Evolutionary conservation across 2,329 filamentous ascomycete species (phyloP).

Genomic region (Teratosphaeria destructans): DNA sequence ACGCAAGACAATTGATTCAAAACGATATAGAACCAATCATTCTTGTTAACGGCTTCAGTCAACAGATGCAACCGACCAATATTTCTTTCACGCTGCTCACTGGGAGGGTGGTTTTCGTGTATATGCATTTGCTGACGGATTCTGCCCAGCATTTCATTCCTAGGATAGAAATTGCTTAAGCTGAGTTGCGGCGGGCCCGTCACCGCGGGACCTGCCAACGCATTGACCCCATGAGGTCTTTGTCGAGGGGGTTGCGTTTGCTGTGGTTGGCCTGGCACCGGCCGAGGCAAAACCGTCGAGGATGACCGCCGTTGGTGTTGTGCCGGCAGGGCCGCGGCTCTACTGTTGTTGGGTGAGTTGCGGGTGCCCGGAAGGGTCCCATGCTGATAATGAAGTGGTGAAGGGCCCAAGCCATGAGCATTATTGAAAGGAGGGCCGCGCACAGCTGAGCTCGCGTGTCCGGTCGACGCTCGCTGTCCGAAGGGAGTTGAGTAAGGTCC

Average conservation of each 20-base stretch:
- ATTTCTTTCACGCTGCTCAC: constrained; percentile 1
- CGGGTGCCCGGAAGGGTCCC: not conserved
- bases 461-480: not conserved
- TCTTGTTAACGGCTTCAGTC: constrained; percentile 41
- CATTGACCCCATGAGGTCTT: not conserved
- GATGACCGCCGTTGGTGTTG: not conserved
- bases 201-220: not conserved
- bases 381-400: not conserved
- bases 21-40: constrained; percentile 54
- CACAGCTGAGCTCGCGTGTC: not conserved
- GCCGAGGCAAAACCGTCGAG: not conserved
- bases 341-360: not conserved
- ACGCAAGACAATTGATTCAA: constrained; percentile 57
- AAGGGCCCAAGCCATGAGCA: not conserved
- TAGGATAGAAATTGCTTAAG: not conserved
- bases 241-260: not conserved
- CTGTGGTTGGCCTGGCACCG: not conserved
- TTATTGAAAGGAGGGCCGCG: not conserved
- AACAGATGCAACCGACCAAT: constrained; percentile 44
- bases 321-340: not conserved
- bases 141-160: not conserved
- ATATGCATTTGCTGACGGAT: not conserved
- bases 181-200: not conserved
- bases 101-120: not conserved
- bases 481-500: not conserved